A percentile compares a stretch with the other conserved stretches of the same genome.
These are phyloP conservation scores for Claviceps sp. DNA, from an alignment of 2,329 filamentous ascomycete species.

Conservation along the genomic window DNA sequence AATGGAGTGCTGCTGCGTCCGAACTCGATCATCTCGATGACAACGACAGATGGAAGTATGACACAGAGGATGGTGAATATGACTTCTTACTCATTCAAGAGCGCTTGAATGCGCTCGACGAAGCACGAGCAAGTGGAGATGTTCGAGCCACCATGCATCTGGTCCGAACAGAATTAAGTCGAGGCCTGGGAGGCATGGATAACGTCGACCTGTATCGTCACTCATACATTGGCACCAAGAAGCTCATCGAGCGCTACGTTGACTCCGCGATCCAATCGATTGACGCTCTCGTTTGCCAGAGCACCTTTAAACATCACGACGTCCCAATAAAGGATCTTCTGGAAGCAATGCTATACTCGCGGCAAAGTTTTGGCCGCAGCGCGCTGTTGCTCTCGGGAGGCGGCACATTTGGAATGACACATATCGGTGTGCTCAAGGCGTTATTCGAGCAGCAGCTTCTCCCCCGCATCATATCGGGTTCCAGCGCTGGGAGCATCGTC, in stretches of 20 bases:
- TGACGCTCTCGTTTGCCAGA: conserved; percentile 51
- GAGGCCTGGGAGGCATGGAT: conserved; percentile 77
- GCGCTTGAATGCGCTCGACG: conserved; percentile 60
- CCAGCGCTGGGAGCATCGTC: conserved; percentile 79
- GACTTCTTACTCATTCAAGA: conserved; percentile 54
- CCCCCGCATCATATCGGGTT: conserved; percentile 76
- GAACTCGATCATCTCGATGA: conserved; percentile 70
- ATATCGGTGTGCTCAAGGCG: conserved; percentile 76
- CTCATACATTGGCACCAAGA: conserved; percentile 75
- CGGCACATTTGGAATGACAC: conserved; percentile 83
- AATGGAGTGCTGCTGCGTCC: conserved; percentile 64
- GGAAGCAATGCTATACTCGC: conserved; percentile 56
- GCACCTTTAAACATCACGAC: conserved; percentile 33
- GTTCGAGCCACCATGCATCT: conserved; percentile 66
- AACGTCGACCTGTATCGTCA: conserved; percentile 71
- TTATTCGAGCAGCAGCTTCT: conserved; percentile 63
- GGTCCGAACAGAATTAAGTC: conserved; percentile 65
- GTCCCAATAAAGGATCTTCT: conserved; percentile 47
- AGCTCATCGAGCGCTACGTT: conserved; percentile 76
- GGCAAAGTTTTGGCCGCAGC: conserved; percentile 74
- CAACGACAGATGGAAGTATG: conserved; percentile 69
- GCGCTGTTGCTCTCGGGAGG: conserved; percentile 75
- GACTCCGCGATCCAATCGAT: conserved; percentile 66
- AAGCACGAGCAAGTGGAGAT: conserved; percentile 59
- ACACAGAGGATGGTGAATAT: conserved; percentile 51